Evolutionary conservation across 345 rosid species (phyloP), one percentile per base, ranked within the genome.

Genomic region (Turnera subulata): DNA sequence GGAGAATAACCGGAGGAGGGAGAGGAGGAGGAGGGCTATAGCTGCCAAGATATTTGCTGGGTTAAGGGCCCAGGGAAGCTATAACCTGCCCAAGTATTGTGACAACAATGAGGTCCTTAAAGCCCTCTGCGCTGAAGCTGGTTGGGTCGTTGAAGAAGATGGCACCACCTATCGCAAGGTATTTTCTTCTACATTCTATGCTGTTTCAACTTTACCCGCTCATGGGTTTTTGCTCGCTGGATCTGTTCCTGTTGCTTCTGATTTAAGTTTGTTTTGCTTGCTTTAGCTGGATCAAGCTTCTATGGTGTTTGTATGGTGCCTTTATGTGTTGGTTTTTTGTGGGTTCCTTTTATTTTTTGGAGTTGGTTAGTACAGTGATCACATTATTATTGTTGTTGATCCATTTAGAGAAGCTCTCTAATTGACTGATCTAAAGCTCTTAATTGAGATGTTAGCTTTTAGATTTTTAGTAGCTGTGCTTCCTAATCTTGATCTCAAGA

Each of bases 121-220:
- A 55, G 96, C 97, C 33, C 88, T 93, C 19, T 93, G 99, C 61
- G 37, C 68, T 15, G 99, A 89, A 68, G 90, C 96, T 74, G 99
- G 99, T 37, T 93, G 99, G 99, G 66, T 85, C 61, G 97, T 93
- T 48, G 97, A 93, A 56, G 94, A 89, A 55, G 99, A 93, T 49
- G 96, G 99, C 32, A 89, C 91, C 50, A 85, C 99, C 42, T 93
- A 87, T 59, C 96, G 99, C 45, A 93, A 87, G 95, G 99, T 93
- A 45, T 46, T 0, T 22, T 32, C 6, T 26, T 54, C 26, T 37
- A 14, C 0, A 6, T n/a, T n/a, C n/a, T n/a, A n/a, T n/a, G n/a
- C n/a, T n/a, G n/a, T n/a, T n/a, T n/a, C n/a, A n/a, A n/a, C n/a
- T n/a, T n/a, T n/a, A n/a, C n/a, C 35, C 8, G 35, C 35, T 29